Evolutionary conservation across 176 grass and related monocot species (phyloP), one percentile per base, ranked within the genome.

Genomic region (Triticum timopheevii): DNA sequence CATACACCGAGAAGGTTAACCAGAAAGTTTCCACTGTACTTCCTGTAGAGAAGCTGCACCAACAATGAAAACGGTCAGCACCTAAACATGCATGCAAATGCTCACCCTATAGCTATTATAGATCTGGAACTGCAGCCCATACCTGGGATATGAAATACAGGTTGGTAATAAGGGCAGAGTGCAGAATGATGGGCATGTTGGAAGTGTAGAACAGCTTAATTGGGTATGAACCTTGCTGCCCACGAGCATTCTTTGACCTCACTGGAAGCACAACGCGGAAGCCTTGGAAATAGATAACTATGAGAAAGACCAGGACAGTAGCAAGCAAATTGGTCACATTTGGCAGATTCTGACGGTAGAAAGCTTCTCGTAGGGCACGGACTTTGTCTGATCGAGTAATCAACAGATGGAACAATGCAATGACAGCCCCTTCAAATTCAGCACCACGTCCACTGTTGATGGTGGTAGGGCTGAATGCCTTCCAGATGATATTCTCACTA

Each of bases 401-500:
- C 74, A 95, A 73, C 25, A 98, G 73, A 85, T 98, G 96, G 91
- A 98, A 95, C 79, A 95, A 85, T 9, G 93, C 96, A 86, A 98
- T 95, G 80, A 98, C 92, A 61, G 96, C 93, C 56, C 96, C 96
- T 85, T 98, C 96, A 69, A 98, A 98, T 92, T 98, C 96, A 79
- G 96, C 96, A 90, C 93, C 91, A 83, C 93, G 91, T 7, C 96
- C 96, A 44, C 88, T 95, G 86, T 98, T 98, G 64, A 95, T 95
- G 79, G 96, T 95, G 83, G 96, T 98, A 3, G 96, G 93, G 86
- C 91, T 98, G 85, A 98, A 95, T 8, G 96, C 96, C 93, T 98
- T 98, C 96, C 96, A 98, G 45, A 98, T 98, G 76, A 98, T 98
- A 56, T 92, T 98, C 68, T 98, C 96, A 76, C 96, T 98, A 25